Evolutionary conservation across 352 stramenopile species (phyloP), one percentile per base, ranked within the genome.

Genomic region (Phytophthora quininea): DNA sequence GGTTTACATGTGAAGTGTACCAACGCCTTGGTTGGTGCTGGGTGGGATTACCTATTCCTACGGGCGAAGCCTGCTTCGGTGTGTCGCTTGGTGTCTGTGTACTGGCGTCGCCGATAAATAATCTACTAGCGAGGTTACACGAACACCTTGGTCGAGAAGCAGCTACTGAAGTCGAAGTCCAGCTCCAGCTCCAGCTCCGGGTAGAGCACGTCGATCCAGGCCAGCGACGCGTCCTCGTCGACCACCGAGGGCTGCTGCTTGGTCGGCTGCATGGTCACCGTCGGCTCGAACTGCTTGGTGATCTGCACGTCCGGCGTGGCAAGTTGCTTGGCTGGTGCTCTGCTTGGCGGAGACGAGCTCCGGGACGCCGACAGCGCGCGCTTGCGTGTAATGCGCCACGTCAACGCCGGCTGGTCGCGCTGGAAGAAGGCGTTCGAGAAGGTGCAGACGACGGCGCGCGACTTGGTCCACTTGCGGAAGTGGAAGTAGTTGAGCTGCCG

Each of bases 401-500:
- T 84, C 27, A 90, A 69, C 15, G 83, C 78, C 5, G 84, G 82
- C 37, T 88, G 58, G 66, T 90, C 82, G 15, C 84, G 77, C 57
- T 79, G 64, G 54, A 91, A 92, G 62, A 81, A 88, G 24, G 71
- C 64, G 69, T 92, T 94, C 27, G 74, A 89, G 66, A 92, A 95
- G 14, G 86, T 92, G 79, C 84, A 95, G 8, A 91, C 79, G 24
- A 82, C 72, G 24, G 78, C 78, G 51, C 74, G 73, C n/a, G 78
- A 88, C 67, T 91, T 91, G 68, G 82, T 91, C 82, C 82, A 91
- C 64, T 93, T 92, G 68, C 84, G 76, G 73, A 98, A 98, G 57
- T 82, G 83, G 64, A 98, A 98, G 67, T 98, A 98, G 74, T 96
- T 97, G 56, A 98, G 79, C 67, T 98, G 90, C 8, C 92, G 81